phyloP scores from a whole-genome alignment of 805 yeast genomes.

The Candida koratica region DNA sequence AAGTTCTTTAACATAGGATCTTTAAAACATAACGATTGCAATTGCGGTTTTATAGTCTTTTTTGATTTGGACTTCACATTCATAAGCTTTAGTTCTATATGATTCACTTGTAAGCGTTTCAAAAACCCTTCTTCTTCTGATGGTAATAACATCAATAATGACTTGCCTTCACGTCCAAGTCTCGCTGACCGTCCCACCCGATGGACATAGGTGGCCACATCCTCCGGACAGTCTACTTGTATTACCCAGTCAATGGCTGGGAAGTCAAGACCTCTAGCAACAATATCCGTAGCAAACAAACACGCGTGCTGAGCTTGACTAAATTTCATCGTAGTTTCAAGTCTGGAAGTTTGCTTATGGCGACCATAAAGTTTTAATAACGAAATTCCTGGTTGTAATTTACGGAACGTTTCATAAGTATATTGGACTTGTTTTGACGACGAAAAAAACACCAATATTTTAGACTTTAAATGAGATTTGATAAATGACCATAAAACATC shows the following conservation, averaged over 20 bases:
- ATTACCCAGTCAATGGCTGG: constrained; percentile 95
- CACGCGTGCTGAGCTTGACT: constrained; percentile 76
- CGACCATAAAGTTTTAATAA: constrained; percentile 82
- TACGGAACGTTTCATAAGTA: constrained; percentile 81
- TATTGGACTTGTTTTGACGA: constrained; percentile 90
- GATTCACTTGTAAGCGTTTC: constrained; percentile 54
- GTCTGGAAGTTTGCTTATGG: constrained; percentile 83
- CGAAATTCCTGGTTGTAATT: constrained; percentile 89
- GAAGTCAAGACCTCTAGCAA: constrained; percentile 88
- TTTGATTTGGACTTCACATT: constrained; percentile 71
- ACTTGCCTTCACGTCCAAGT: constrained; percentile 79
- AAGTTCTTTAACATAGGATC: constrained; percentile 88
- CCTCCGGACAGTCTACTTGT: constrained; percentile 90
- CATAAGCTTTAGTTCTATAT: constrained; percentile 67
- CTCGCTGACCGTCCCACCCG: constrained; percentile 90
- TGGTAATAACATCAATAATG: constrained; percentile 78
- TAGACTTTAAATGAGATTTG: constrained; percentile 74
- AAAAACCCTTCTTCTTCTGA: constrained; percentile 77
- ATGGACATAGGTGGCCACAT: constrained; percentile 82
- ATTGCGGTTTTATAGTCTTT: constrained; percentile 72
- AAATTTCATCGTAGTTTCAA: constrained; percentile 77
- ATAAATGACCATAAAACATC: constrained; percentile 84
- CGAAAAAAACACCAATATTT: constrained; percentile 78
- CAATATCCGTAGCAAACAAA: constrained; percentile 85
- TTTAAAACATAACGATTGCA: constrained; percentile 87